Evolutionary conservation across 2,329 filamentous ascomycete genomes (phyloP), one percentile per base, ranked within the genome.

Genomic region (Neoarthrinium moseri): DNA sequence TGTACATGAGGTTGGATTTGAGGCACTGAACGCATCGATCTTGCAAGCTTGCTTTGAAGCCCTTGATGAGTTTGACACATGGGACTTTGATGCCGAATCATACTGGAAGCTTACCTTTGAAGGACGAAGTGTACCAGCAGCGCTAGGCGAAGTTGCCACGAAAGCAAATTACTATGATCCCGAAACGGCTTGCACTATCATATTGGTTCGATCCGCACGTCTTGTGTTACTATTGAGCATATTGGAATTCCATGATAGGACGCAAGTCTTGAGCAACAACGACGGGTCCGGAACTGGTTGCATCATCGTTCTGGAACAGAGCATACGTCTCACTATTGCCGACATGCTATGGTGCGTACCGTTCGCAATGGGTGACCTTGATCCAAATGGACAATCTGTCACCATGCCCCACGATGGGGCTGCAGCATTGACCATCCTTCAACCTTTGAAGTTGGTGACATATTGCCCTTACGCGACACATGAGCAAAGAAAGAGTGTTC

Each of bases 361-460:
- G 15, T 38, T 38, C 22, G 35, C 35, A 7, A 21, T 38, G 22
- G 35, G 35, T 13, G 30, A 36, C 8, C 8, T 24, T 10, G 32
- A 45, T 12, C 24, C 8, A 17, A 22, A 37, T 35, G 18, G 24
- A 11, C 22, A 38, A 11, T 22, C 42, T 3, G 22, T 37, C 11
- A 27, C 42, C 7, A 37, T 37, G 23, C 32, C 32, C 11, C 23
- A 45, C 22, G 42, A 45, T 26, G 60, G 64, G 37, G 63, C 63
- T 0, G 58, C 53, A 2, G 63, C 59, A 12, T 56, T 66, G 11
- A 42, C 62, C 34, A 64, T 64, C 15, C 50, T 58, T 2, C 57
- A 65, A 21, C 60, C 62, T 0, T 58, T 66, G 27, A 57, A 59
- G 24, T 51, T 66, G 26, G 54, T 66, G 26, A 52, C 57, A n/a